Conservation (phyloP, 2,329 filamentous ascomycete species). For the Aureobasidium mangrovei region DNA sequence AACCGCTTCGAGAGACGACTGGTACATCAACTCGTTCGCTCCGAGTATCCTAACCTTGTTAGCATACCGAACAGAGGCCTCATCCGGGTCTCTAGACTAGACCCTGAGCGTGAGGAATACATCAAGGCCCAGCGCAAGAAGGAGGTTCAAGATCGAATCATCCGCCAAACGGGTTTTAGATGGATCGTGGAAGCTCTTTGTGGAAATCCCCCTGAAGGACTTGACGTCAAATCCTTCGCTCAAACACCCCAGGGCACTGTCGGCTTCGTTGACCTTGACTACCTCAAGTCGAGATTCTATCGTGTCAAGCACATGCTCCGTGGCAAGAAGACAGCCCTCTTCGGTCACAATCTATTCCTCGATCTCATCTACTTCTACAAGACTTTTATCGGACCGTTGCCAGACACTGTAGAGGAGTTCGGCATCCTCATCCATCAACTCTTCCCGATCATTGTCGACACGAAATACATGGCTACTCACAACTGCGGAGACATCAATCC, state of each 20-base stretch:
- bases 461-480: constrained; percentile 54
- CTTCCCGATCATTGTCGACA: constrained; percentile 52
- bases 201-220: constrained; percentile 28
- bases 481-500: constrained; percentile 45
- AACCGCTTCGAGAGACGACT: constrained; percentile 56
- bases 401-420: constrained; percentile 47
- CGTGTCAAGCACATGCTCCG: constrained; percentile 36
- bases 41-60: constrained; percentile 46
- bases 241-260: constrained; percentile 28
- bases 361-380: constrained; percentile 56
- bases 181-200: constrained; percentile 43
- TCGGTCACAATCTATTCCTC: constrained; percentile 58
- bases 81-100: constrained; percentile 34
- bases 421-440: constrained; percentile 40
- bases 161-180: constrained; percentile 39
- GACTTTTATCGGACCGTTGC: constrained; percentile 52
- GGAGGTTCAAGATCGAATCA: constrained; percentile 33
- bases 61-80: constrained; percentile 35
- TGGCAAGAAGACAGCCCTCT: constrained; percentile 41
- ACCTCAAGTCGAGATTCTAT: constrained; percentile 31
- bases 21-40: constrained; percentile 57
- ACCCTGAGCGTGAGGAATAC: constrained; percentile 36
- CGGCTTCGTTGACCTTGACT: constrained; percentile 28
- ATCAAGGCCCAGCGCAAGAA: constrained; percentile 31
- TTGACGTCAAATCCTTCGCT: constrained; percentile 32